These are phyloP conservation scores for Wickerhamiella infanticola DNA, from an alignment of 1,139 yeast genomes.

Conservation along the genomic window DNA sequence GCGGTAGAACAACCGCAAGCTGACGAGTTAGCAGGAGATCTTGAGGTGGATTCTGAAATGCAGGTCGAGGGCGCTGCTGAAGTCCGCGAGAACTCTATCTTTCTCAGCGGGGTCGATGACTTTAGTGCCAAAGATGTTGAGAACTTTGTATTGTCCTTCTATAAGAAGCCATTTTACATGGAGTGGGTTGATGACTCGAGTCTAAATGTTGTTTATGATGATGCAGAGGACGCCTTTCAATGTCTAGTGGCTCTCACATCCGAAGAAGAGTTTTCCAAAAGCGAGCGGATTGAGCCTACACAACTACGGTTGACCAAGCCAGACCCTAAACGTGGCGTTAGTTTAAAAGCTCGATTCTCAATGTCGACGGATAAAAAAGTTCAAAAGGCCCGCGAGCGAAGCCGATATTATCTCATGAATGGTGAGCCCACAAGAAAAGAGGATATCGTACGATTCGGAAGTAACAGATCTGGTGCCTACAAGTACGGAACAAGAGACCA, in stretches of 20 bases:
- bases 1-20: no score
- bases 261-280: constrained; percentile 13
- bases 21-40: background rate
- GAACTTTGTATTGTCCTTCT: constrained; percentile 35
- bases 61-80: constrained; percentile 1
- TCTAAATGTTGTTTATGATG: constrained; percentile 35
- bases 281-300: constrained; percentile 11
- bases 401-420: constrained; percentile 52
- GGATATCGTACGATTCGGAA: constrained; percentile 16
- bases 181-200: constrained; percentile 62
- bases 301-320: constrained; percentile 23
- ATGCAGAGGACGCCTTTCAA: constrained; percentile 12
- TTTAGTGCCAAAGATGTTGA: constrained; percentile 51
- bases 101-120: constrained; percentile 50
- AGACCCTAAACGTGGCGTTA: constrained; percentile 31
- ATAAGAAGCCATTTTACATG: constrained; percentile 34
- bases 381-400: constrained; percentile 41
- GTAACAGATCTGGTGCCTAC: constrained; percentile 14
- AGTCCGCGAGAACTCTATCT: constrained; percentile 31
- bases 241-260: constrained; percentile 15
- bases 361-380: constrained; percentile 42
- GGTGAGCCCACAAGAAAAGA: constrained; percentile 55
- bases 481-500: constrained; percentile 9
- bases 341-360: constrained; percentile 33
- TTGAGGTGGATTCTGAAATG: constrained; percentile 2